These are phyloP conservation scores for Aquanectria penicillioides DNA, from an alignment of 2,329 filamentous ascomycete species.

Conservation along the genomic window DNA sequence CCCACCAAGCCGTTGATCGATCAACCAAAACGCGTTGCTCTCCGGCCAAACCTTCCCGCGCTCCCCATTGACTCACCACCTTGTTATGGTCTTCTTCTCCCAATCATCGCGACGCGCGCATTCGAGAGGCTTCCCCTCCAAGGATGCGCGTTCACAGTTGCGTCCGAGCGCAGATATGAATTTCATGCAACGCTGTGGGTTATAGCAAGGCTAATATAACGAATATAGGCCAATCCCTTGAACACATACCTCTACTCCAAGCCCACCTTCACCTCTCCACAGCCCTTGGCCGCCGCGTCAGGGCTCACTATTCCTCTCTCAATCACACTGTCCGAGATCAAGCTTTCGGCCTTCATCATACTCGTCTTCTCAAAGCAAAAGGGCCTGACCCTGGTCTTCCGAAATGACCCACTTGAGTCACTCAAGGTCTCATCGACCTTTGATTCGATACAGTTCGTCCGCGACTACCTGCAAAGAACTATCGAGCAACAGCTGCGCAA, in stretches of 20 bases:
- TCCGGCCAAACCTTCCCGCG: not conserved
- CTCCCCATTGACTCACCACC: slow-evolving; percentile 6
- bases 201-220: slow-evolving; percentile 59
- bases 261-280: slow-evolving; percentile 90
- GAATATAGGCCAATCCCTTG: slow-evolving; percentile 84
- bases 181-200: slow-evolving; percentile 27
- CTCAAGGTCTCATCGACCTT: slow-evolving; percentile 99
- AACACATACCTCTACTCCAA: slow-evolving; percentile 96
- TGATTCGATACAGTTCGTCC: slow-evolving; percentile 97
- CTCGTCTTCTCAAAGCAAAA: slow-evolving; percentile 98
- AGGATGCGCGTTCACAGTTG: slow-evolving; percentile 18
- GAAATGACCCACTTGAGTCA: slow-evolving; percentile 97
- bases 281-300: slow-evolving; percentile 89
- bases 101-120: slow-evolving; percentile 24
- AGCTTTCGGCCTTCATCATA: slow-evolving; percentile 96
- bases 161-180: slow-evolving; percentile 27
- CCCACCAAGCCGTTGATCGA: slow-evolving; percentile 3
- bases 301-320: slow-evolving; percentile 97
- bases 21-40: slow-evolving; percentile 8
- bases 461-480: slow-evolving; percentile 94
- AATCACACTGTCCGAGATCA: slow-evolving; percentile 95
- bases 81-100: slow-evolving; percentile 16
- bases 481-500: slow-evolving; percentile 94
- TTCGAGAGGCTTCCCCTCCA: slow-evolving; percentile 14
- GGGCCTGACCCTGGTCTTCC: slow-evolving; percentile 93